Base-by-base conservation (phyloP, 345 rosid genomes). In the Hypericum perforatum region DNA sequence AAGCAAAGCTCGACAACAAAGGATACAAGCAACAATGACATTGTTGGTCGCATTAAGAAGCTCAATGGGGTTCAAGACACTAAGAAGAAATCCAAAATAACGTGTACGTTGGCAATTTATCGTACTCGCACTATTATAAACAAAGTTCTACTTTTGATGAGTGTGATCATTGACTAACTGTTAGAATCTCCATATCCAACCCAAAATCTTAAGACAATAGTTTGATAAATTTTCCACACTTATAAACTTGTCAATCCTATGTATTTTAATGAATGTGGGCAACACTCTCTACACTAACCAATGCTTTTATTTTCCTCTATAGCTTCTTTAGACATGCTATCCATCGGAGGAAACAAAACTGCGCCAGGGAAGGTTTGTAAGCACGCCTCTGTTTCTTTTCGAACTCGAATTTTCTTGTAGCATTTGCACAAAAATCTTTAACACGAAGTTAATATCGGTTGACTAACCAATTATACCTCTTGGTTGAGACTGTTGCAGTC, bases 11-110 rank as follows among this genome's bases (percentile, higher is more conserved):
- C 86, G 53, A 79, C 88, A 38, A 74, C 65, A 6, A 74, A 77
- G 62, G 79, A 76, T 71, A 78, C 74, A 63, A 64, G 70, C 54
- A 73, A 83, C 52, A 80, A 65, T 52, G 84, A 82, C 50, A 72
- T 85, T 46, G 84, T 82, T 73, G 63, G 81, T 56, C 78, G 74
- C 48, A 92, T 88, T 65, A 80, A 80, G 76, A 81, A 82, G 82
- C 71, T 77, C 57, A 84, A 74, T 63, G 56, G 64, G 50, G 58
- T 64, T 45, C 88, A 83, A 63, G 94, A 85, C 56, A 60, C 67
- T 52, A 69, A 55, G 73, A 80, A 66, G 74, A 83, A 69, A 64
- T 61, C 72, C 70, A 92, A 78, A 80, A 39, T 63, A 50, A 59
- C 95, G 60, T 71, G 98, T 88, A 79, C 57, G 84, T 57, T 65